A percentile compares a stretch with the other conserved stretches of the same genome.
These are phyloP conservation scores for Tolypocladium album DNA, from an alignment of 2,329 filamentous ascomycete genomes.

Conservation along the genomic window DNA sequence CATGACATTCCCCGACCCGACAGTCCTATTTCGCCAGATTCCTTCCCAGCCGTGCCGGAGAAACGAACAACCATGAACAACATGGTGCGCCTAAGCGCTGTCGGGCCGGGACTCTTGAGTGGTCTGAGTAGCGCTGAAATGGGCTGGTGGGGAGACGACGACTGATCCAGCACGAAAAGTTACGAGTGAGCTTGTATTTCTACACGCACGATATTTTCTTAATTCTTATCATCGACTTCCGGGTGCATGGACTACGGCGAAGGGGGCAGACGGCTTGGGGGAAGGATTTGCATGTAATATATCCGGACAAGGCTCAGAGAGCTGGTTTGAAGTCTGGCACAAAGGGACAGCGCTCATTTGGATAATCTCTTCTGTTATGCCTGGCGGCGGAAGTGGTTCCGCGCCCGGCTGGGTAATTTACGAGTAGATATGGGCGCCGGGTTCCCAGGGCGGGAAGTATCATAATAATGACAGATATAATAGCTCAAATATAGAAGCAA, in stretches of 20 bases:
- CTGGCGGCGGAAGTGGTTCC: not conserved
- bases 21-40: conserved; percentile 25
- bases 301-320: not conserved
- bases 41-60: conserved; percentile 14
- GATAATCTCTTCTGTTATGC: not conserved
- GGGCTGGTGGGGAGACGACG: conserved; percentile 32
- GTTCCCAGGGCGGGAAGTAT: not conserved
- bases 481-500: not conserved
- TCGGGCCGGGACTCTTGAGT: conserved; percentile 14
- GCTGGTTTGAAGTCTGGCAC: not conserved
- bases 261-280: too few relatives aligned
- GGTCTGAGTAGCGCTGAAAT: conserved; percentile 12
- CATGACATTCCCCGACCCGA: conserved; percentile 28
- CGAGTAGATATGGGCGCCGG: not conserved
- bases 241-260: not conserved
- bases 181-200: not conserved
- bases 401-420: not conserved
- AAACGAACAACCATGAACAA: conserved; percentile 18
- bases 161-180: conserved; percentile 8
- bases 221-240: not conserved
- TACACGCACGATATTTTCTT: not conserved
- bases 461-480: not conserved
- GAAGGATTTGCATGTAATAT: not conserved
- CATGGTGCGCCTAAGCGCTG: conserved; percentile 26
- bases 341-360: not conserved